A percentile compares a stretch with the other conserved stretches of the same genome.
These are phyloP conservation scores for Colletotrichum gigasporum DNA, from an alignment of 2,329 filamentous ascomycete genomes.

Conservation along the genomic window DNA sequence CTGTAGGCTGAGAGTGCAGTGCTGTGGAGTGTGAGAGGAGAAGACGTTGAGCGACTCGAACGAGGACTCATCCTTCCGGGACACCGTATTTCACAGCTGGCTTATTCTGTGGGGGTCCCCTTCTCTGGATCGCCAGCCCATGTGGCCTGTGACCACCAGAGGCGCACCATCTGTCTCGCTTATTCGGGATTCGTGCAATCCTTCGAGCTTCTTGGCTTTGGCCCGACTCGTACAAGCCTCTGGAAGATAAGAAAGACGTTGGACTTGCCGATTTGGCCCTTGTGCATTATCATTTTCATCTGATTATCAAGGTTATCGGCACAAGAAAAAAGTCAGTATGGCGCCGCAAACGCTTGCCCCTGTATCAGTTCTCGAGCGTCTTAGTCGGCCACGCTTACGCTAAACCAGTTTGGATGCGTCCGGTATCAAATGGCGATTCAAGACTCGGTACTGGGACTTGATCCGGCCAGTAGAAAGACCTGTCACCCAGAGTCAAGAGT, in stretches of 20 bases:
- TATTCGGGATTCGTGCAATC: conserved; percentile 19
- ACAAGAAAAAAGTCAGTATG: background rate
- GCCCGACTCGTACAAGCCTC: conserved; percentile 6
- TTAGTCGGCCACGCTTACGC: conserved; percentile 9
- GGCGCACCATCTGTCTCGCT: conserved; percentile 13
- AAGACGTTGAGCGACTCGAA: background rate
- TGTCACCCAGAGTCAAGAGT: no score
- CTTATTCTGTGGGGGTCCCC: conserved; percentile 6
- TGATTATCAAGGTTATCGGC: background rate
- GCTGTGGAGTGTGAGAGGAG: background rate
- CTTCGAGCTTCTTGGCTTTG: background rate
- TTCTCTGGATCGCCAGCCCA: conserved; percentile 19
- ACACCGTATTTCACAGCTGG: background rate
- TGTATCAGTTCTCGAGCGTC: conserved; percentile 6
- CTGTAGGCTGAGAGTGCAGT: background rate
- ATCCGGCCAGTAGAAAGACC: no score
- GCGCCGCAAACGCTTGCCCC: background rate
- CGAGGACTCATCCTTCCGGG: no score
- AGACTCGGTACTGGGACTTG: no score
- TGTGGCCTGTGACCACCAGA: background rate
- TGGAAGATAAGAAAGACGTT: conserved; percentile 20
- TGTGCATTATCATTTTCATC: conserved; percentile 14
- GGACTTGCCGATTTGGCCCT: background rate
- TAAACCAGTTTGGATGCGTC: no score
- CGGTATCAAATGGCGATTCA: no score